Evolutionary conservation across 208 protist genomes (phyloP).

Genomic region (Trypanosoma cruzi): DNA sequence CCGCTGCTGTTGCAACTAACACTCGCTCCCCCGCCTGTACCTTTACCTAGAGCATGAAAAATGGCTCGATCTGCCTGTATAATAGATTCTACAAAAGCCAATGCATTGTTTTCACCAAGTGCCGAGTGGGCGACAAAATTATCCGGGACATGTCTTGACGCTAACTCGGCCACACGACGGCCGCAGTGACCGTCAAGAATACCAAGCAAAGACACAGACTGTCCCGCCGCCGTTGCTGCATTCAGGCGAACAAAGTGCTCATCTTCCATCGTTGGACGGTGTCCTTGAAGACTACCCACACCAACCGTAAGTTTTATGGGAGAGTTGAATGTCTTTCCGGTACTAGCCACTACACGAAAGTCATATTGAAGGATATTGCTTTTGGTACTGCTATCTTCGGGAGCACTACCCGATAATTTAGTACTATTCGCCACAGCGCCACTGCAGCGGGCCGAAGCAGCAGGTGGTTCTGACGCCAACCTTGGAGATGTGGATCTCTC

Average conservation of each 20-base stretch:
- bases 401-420: not conserved
- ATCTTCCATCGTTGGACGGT: slow-evolving; percentile 85
- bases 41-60: slow-evolving; percentile 39
- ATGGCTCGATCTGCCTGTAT: slow-evolving; percentile 64
- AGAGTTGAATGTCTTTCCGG: slow-evolving; percentile 45
- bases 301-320: slow-evolving; percentile 57
- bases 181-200: slow-evolving; percentile 89
- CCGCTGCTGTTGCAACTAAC: slow-evolving; percentile 29
- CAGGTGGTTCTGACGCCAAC: not conserved
- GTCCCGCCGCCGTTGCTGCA: slow-evolving; percentile 43
- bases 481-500: not conserved
- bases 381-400: slow-evolving; percentile 5
- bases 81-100: slow-evolving; percentile 74
- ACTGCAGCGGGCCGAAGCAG: not conserved
- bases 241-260: slow-evolving; percentile 65
- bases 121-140: slow-evolving; percentile 61
- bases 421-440: not conserved
- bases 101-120: slow-evolving; percentile 73
- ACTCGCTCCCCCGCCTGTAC: slow-evolving; percentile 7
- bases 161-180: slow-evolving; percentile 66
- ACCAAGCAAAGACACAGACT: slow-evolving; percentile 60
- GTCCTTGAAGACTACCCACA: slow-evolving; percentile 68
- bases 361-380: slow-evolving; percentile 40
- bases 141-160: slow-evolving; percentile 57
- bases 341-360: slow-evolving; percentile 79